phyloP scores from a whole-genome alignment of 73 alveolate species.

The Tetrahymena elliotti region DNA sequence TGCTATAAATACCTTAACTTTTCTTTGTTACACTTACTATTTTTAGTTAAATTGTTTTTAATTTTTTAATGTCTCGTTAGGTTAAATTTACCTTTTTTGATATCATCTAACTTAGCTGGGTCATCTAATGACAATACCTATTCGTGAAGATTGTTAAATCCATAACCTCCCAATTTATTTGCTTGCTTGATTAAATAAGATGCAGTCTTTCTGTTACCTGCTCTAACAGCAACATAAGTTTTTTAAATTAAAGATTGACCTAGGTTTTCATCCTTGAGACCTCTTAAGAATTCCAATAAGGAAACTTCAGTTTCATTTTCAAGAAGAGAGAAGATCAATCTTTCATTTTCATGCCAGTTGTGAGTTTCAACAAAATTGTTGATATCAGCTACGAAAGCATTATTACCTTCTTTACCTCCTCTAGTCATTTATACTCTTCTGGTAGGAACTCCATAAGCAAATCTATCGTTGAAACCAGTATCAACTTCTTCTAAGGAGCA shows the following conservation, averaged over 20 bases:
- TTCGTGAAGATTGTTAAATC: constrained; percentile 85
- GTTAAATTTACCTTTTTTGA: constrained; percentile 2
- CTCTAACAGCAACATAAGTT: constrained; percentile 66
- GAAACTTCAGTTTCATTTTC: constrained; percentile 47
- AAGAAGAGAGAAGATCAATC: constrained; percentile 42
- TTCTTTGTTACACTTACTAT: constrained; percentile 67
- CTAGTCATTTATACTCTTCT: constrained; percentile 86
- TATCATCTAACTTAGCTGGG: constrained; percentile 52
- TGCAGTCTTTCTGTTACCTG: constrained; percentile 81
- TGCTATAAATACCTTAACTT: constrained; percentile 61
- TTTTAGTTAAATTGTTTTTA: not conserved
- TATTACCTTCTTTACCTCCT: constrained; percentile 95
- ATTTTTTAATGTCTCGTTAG: not conserved
- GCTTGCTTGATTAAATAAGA: constrained; percentile 49
- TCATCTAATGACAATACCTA: constrained; percentile 66
- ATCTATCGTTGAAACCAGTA: constrained; percentile 73
- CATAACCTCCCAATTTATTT: constrained; percentile 66
- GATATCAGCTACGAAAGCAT: constrained; percentile 88
- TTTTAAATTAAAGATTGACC: constrained; percentile 39
- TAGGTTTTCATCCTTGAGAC: constrained; percentile 45
- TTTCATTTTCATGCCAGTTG: constrained; percentile 3
- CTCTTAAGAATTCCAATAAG: constrained; percentile 56
- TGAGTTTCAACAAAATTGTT: constrained; percentile 13
- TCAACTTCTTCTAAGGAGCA: constrained; percentile 62
- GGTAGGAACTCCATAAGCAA: constrained; percentile 81